Base-by-base conservation (phyloP, 371 early-diverging fungal species). In the Thermomucor indicae-seudaticae region DNA sequence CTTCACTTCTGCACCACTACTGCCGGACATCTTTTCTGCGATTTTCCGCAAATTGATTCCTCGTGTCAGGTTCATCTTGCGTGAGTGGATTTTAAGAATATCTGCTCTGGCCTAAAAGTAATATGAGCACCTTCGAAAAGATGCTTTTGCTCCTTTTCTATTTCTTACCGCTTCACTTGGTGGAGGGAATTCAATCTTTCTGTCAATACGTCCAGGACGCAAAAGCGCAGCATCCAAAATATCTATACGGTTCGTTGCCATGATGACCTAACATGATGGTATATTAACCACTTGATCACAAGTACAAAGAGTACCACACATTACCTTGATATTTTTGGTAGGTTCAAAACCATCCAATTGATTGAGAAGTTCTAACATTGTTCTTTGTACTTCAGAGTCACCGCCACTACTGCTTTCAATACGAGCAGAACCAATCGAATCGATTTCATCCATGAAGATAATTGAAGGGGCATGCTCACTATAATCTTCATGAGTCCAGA, bases 381-480 rank as follows among this genome's bases (percentile, higher is more conserved):
- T 99, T 62, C 99, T 86, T 45, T 75, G 75, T 45, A 99, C 99
- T 72, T 99, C 99, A 63, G 99, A 99, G 72, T 99, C 99, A 42
- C 97, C 99, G 30, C 75, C 75, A 50, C 97, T 97, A 45, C 95
- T 92, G 62, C 99, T 99, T 70, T 97, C 98, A 67, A 93, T 92
- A 64, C 99, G 90, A 22, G 98, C 96, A 35, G 93, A 98, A 68
- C 99, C 99, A 70, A 99, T 98, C 24, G 99, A 99, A 72, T 99
- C 99, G 29, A 99, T 91, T 80, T 99, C 99, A 71, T 99, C 99
- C 84, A 99, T 99, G 71, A 99, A 99, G 50, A 99, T 99, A 64
- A 99, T 99, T 62, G 98, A 98, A 4, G 99, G 98, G 60, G 75
- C 75, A 51, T 75, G 75, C 91, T 99, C 81, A 97, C 98, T 49